Conservation (phyloP, 257 asterid species). For the Rehmannia glutinosa region DNA sequence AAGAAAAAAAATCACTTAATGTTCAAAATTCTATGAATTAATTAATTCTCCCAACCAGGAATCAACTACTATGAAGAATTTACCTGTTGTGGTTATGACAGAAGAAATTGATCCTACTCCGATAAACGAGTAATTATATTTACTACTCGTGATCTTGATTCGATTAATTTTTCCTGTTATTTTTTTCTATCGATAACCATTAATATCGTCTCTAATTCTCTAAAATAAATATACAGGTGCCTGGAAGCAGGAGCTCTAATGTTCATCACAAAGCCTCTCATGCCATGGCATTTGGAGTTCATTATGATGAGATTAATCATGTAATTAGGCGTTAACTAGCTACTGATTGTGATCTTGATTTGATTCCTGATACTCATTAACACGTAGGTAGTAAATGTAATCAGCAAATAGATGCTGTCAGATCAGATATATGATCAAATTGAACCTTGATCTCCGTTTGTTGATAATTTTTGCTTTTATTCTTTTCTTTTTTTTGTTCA, state of each 20-base stretch:
- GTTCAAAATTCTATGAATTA: background rate
- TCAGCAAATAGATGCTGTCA: no score
- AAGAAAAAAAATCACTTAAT: background rate
- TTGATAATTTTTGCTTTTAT: no score
- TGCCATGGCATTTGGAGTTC: conserved; percentile 20
- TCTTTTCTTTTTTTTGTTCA: no score
- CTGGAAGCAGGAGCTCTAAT: conserved; percentile 36
- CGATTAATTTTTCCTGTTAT: background rate
- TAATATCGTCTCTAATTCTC: background rate
- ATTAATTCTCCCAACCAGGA: conserved; percentile 11
- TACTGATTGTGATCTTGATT: no score
- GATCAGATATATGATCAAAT: no score
- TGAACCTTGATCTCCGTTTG: no score
- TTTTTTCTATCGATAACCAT: background rate
- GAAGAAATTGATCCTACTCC: conserved; percentile 23
- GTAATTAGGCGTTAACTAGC: no score
- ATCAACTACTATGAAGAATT: conserved; percentile 19
- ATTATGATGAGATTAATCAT: no score
- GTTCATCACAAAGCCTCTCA: conserved; percentile 29
- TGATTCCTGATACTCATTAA: no score
- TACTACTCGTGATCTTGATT: no score
- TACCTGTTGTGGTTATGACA: conserved; percentile 33
- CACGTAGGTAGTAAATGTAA: no score
- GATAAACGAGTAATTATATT: conserved; percentile 18
- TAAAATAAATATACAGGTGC: conserved; percentile 14